These are phyloP conservation scores for Sungouiella blattae DNA, from an alignment of 805 yeast genomes.

Conservation along the genomic window DNA sequence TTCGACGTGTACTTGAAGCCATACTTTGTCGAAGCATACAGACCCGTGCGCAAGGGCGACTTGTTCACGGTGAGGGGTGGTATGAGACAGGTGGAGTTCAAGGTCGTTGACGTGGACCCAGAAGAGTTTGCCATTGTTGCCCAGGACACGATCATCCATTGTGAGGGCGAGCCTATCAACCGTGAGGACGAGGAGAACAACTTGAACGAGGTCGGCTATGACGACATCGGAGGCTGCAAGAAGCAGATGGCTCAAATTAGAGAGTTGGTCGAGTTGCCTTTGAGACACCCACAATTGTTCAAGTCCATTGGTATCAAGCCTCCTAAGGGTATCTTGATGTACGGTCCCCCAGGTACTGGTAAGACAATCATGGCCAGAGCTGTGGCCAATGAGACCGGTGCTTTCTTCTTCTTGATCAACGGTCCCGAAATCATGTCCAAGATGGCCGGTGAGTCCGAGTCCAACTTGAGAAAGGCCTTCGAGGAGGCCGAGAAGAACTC, in stretches of 20 bases:
- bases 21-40: slow-evolving; percentile 96
- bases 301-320: slow-evolving; percentile 98
- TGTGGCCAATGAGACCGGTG: slow-evolving; percentile 99
- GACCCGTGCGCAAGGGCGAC: slow-evolving; percentile 98
- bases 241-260: slow-evolving; percentile 99
- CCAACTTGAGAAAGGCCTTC: slow-evolving; percentile 94
- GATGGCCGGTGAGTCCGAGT: slow-evolving; percentile 99
- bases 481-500: slow-evolving; percentile 99
- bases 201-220: slow-evolving; percentile 96
- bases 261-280: slow-evolving; percentile 95
- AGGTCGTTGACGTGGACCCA: slow-evolving; percentile 97
- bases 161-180: slow-evolving; percentile 98
- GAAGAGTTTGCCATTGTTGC: slow-evolving; percentile 97
- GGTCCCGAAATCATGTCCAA: slow-evolving; percentile 99
- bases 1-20: slow-evolving; percentile 97
- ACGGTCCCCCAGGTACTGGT: slow-evolving; percentile 99
- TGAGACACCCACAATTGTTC: slow-evolving; percentile 97
- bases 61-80: slow-evolving; percentile 96
- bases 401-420: slow-evolving; percentile 94
- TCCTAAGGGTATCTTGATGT: slow-evolving; percentile 96
- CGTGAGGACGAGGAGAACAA: slow-evolving; percentile 98
- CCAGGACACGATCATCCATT: slow-evolving; percentile 96
- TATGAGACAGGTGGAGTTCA: slow-evolving; percentile 98
- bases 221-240: slow-evolving; percentile 98
- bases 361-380: slow-evolving; percentile 99